Evolutionary conservation across 441 rosid genomes (phyloP).

Genomic region (Sinapis alba): DNA sequence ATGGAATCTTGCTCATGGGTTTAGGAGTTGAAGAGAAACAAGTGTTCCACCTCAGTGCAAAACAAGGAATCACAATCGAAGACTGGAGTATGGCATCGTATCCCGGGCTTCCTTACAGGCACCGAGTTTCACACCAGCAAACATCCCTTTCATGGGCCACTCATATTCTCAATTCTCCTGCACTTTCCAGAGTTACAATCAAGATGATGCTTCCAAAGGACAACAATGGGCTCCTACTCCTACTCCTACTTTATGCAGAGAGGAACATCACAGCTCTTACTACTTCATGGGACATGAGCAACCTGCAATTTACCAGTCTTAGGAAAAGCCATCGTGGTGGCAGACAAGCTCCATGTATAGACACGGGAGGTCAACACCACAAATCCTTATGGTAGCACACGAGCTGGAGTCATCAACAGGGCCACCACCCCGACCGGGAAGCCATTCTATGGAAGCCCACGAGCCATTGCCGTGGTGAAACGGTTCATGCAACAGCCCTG

Average conservation of each 20-base stretch:
- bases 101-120: constrained; percentile 52
- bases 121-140: constrained; percentile 43
- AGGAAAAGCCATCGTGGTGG: constrained; percentile 50
- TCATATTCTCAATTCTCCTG: constrained; percentile 61
- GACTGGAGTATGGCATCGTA: constrained; percentile 60
- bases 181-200: constrained; percentile 51
- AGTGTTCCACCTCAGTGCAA: constrained; percentile 69
- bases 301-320: constrained; percentile 42
- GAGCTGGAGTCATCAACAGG: constrained; percentile 8
- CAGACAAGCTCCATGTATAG: constrained; percentile 42
- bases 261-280: constrained; percentile 71
- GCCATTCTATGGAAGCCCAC: constrained; percentile 36
- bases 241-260: constrained; percentile 56
- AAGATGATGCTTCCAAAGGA: constrained; percentile 48
- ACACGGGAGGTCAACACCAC: constrained; percentile 36
- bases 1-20: constrained; percentile 81
- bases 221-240: constrained; percentile 51
- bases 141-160: constrained; percentile 46
- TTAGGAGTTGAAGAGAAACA: constrained; percentile 79
- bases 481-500: constrained; percentile 19
- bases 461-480: constrained; percentile 12
- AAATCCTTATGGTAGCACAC: constrained; percentile 31
- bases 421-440: constrained; percentile 2
- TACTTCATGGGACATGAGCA: constrained; percentile 59
- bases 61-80: constrained; percentile 83